Conservation (phyloP, 2,329 filamentous ascomycete species). For the Aspergillus pseudotamarii region DNA sequence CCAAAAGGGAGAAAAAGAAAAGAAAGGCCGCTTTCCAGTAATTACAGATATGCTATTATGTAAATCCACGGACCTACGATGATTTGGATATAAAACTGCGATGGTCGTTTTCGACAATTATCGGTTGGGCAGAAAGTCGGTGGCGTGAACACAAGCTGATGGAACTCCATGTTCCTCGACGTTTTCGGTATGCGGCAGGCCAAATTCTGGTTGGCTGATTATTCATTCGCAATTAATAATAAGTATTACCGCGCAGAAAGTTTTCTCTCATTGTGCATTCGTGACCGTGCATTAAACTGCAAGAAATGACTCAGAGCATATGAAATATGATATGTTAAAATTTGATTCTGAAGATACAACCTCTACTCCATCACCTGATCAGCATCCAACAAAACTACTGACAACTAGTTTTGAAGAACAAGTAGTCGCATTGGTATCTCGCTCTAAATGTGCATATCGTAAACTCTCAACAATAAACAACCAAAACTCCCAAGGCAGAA, state of each 20-base stretch:
- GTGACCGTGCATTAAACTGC: not conserved
- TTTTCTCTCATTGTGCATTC: not conserved
- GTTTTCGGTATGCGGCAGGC: not conserved
- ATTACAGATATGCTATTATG: not conserved
- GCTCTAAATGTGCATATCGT: not conserved
- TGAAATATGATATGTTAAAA: not conserved
- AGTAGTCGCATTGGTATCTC: slow-evolving; percentile 6
- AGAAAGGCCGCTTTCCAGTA: not conserved
- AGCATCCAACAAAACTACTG: not conserved
- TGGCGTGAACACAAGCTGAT: not conserved
- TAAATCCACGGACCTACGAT: not conserved
- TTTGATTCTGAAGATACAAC: not conserved
- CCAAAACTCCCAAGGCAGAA: not conserved
- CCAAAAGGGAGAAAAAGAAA: not conserved
- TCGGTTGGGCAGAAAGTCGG: slow-evolving; percentile 5
- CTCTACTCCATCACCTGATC: not conserved
- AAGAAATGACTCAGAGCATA: not conserved
- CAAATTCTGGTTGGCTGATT: not conserved
- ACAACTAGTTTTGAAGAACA: not conserved
- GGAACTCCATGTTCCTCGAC: slow-evolving; percentile 2
- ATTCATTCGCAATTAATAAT: not conserved
- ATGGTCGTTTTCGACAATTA: not conserved
- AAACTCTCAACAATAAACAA: not conserved
- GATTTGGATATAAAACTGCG: not conserved
- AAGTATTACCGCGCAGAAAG: not conserved